Conservation (phyloP, 2,329 filamentous ascomycete species). For the Ascosphaera aggregata region DNA sequence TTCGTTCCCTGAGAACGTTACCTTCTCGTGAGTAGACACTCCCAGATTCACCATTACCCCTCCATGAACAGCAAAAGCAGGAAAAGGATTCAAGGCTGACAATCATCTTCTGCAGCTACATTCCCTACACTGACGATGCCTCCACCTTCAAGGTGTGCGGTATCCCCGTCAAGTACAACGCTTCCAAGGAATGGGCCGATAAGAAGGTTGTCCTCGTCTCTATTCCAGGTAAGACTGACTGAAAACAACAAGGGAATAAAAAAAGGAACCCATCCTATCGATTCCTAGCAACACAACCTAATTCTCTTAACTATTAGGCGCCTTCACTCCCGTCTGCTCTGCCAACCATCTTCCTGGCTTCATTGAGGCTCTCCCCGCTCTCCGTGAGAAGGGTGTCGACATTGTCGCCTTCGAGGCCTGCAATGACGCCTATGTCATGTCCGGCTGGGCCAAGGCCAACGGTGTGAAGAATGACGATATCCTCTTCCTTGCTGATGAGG, state of each 20-base stretch:
- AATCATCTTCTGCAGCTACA: constrained; percentile 28
- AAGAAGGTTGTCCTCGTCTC: constrained; percentile 51
- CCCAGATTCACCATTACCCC: background rate
- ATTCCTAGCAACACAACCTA: background rate
- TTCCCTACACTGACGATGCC: constrained; percentile 49
- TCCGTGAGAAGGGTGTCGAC: constrained; percentile 65
- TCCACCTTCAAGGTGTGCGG: constrained; percentile 52
- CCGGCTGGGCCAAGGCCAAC: constrained; percentile 78
- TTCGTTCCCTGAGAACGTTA: constrained; percentile 55
- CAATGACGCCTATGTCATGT: constrained; percentile 78
- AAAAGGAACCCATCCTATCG: constrained; percentile 3
- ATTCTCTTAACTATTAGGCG: constrained; percentile 25
- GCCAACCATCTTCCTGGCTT: constrained; percentile 61
- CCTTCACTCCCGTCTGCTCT: constrained; percentile 75
- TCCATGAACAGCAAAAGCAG: constrained; percentile 2
- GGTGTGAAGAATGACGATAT: constrained; percentile 47
- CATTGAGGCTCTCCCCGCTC: constrained; percentile 43
- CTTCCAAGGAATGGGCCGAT: constrained; percentile 48
- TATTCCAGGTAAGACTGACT: constrained; percentile 31
- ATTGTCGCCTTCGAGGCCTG: constrained; percentile 56
- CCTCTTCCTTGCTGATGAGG: constrained; percentile 55
- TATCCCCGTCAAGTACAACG: constrained; percentile 53
- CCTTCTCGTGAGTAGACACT: constrained; percentile 38
- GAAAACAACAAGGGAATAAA: no score
- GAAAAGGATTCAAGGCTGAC: constrained; percentile 3